Conservation (phyloP, 331 rosid species). For the Pyrus hybrid region DNA sequence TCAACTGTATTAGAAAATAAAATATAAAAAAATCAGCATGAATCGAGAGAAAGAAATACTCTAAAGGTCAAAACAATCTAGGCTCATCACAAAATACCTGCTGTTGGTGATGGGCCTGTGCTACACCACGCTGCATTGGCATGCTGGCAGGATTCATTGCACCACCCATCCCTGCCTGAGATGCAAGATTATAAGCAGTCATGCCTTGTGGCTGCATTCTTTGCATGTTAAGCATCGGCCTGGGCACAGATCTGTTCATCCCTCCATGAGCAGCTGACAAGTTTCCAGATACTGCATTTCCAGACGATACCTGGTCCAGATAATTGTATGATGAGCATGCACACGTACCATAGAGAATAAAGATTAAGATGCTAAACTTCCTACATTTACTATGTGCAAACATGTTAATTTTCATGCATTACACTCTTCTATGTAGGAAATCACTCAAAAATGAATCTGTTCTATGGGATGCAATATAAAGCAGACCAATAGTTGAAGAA, state of each 20-base stretch:
- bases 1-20: conserved; percentile 36
- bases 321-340: conserved; percentile 9
- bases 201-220: conserved; percentile 73
- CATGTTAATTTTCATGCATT: too few species aligned
- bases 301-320: conserved; percentile 63
- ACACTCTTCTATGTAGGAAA: too few species aligned
- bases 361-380: background rate
- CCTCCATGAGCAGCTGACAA: conserved; percentile 55
- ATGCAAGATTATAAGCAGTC: conserved; percentile 65
- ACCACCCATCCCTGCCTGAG: conserved; percentile 76
- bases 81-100: conserved; percentile 43
- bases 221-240: conserved; percentile 70
- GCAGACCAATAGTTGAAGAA: background rate
- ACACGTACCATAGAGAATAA: background rate
- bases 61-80: background rate
- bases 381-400: background rate
- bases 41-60: background rate
- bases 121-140: conserved; percentile 85
- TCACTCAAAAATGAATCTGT: background rate
- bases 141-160: conserved; percentile 84
- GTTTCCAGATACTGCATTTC: conserved; percentile 58
- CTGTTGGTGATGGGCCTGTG: conserved; percentile 83
- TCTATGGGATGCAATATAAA: background rate
- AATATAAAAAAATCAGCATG: background rate
- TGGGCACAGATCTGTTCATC: conserved; percentile 56